Percentiles rank a stretch among this genome's conserved stretches.
Conservation (phyloP, 1,139 yeast genomes). For the Hansenula lynferdii region DNA sequence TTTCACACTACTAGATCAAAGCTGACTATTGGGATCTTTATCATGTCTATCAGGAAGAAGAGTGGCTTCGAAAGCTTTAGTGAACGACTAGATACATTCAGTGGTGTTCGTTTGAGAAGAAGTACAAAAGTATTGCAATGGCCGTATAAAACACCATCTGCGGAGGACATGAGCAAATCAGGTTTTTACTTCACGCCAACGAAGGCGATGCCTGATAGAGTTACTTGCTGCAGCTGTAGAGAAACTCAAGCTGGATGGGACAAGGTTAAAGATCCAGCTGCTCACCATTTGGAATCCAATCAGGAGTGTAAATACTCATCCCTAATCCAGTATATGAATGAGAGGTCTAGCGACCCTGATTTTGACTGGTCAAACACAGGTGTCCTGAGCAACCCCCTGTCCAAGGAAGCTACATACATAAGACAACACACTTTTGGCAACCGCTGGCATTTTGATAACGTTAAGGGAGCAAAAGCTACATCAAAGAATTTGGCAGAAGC, state of each 20-base stretch:
- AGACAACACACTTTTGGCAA: slow-evolving; percentile 48
- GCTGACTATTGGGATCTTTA: too few species aligned
- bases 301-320: slow-evolving; percentile 44
- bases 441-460: slow-evolving; percentile 50
- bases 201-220: slow-evolving; percentile 38
- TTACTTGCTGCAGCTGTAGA: slow-evolving; percentile 59
- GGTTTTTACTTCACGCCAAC: slow-evolving; percentile 74
- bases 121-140: slow-evolving; percentile 24
- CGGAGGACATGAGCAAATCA: slow-evolving; percentile 46
- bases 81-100: too few species aligned
- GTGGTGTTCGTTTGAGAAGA: too few species aligned
- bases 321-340: slow-evolving; percentile 25
- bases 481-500: slow-evolving; percentile 40
- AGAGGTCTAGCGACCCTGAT: slow-evolving; percentile 11
- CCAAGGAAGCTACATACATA: slow-evolving; percentile 32
- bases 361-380: slow-evolving; percentile 23
- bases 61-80: too few species aligned
- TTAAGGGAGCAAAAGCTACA: slow-evolving; percentile 37
- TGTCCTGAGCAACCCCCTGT: slow-evolving; percentile 34
- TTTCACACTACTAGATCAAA: too few species aligned
- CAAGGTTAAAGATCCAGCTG: slow-evolving; percentile 30
- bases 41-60: too few species aligned
- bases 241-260: slow-evolving; percentile 36
- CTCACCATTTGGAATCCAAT: slow-evolving; percentile 39
- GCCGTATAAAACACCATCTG: slow-evolving; percentile 34